Conservation (phyloP, 352 stramenopile species). For the Pythium pectinolyticum region DNA sequence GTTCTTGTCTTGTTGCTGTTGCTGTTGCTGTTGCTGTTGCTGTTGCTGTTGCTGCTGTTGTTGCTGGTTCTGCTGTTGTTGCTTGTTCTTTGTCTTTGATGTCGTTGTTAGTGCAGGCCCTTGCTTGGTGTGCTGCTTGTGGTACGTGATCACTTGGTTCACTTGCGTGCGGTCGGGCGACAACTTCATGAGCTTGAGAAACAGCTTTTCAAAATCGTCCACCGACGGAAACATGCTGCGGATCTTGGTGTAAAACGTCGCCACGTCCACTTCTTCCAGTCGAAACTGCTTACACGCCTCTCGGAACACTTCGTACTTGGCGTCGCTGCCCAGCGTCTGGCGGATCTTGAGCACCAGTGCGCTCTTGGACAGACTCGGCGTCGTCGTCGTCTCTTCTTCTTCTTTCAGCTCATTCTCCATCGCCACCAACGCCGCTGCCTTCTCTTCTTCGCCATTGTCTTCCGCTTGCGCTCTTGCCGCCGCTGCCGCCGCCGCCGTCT, state of each 20-base stretch:
- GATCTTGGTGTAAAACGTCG: slow-evolving; percentile 77
- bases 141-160: slow-evolving; percentile 59
- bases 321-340: slow-evolving; percentile 70
- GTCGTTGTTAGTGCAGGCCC: too few species aligned
- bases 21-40: slow-evolving; percentile 27
- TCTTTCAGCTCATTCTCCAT: slow-evolving; percentile 38
- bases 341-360: slow-evolving; percentile 77
- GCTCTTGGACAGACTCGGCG: slow-evolving; percentile 57
- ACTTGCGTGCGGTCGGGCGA: slow-evolving; percentile 68
- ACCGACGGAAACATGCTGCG: slow-evolving; percentile 57
- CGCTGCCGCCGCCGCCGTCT: background rate
- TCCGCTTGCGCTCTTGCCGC: slow-evolving; percentile 5
- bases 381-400: slow-evolving; percentile 31
- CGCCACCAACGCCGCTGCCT: slow-evolving; percentile 31
- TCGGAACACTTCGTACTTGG: slow-evolving; percentile 84
- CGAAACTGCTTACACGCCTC: slow-evolving; percentile 77
- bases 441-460: slow-evolving; percentile 48
- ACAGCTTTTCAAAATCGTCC: slow-evolving; percentile 68
- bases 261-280: slow-evolving; percentile 49
- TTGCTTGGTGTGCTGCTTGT: slow-evolving; percentile 56
- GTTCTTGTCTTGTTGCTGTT: slow-evolving; percentile 29
- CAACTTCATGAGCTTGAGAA: slow-evolving; percentile 76
- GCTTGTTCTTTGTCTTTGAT: too few species aligned
- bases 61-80: too few species aligned
- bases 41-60: too few species aligned